Base-by-base conservation (phyloP, 2,329 filamentous ascomycete genomes). In the Penicillium janthinellum region DNA sequence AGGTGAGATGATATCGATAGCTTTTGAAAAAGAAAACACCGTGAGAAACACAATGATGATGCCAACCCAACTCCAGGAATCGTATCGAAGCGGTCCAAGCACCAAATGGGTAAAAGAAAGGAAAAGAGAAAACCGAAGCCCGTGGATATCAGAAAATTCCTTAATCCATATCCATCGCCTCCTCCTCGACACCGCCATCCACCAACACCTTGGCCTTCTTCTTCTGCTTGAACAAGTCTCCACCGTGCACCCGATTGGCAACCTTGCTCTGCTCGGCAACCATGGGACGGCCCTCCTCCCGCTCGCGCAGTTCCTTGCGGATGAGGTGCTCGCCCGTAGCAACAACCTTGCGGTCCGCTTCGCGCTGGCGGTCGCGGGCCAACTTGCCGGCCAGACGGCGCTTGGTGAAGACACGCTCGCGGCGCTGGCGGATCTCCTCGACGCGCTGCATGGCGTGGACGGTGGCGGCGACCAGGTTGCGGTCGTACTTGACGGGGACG, bases 361-460 rank as follows among this genome's bases (percentile, higher is more conserved):
- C 90, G 65, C 91, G 83, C 82, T 95, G 88, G 74, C 88, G 86
- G 78, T 90, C 90, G 79, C 90, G 89, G 56, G 75, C 75, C 51
- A 75, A 59, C 81, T 96, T 96, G 77, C 93, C 93, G 54, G 88
- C 88, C 90, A 98, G 92, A 75, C 95, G 88, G 75, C 90, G 88
- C 86, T 91, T 93, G 84, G 96, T 97, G 81, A 97, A 96, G 66
- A 90, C 90, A 69, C 92, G 86, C 84, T 98, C 94, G 74, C 95
- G 86, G 74, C 88, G 86, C 59, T 86, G 79, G 56, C 92, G 84
- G 78, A 98, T 94, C 83, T 97, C 93, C 71, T 86, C 83, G 70
- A 98, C 89, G 65, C 94, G 86, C 79, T 91, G 85, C 92, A 99
- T 99, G 67, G 93, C 94, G 75, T 90, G 87, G 78, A 98, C 84